Percentiles rank a stretch among this genome's conserved stretches.
These are phyloP conservation scores for Phanerochaete sordida DNA, from an alignment of 768 basidiomycete genomes.

Conservation along the genomic window DNA sequence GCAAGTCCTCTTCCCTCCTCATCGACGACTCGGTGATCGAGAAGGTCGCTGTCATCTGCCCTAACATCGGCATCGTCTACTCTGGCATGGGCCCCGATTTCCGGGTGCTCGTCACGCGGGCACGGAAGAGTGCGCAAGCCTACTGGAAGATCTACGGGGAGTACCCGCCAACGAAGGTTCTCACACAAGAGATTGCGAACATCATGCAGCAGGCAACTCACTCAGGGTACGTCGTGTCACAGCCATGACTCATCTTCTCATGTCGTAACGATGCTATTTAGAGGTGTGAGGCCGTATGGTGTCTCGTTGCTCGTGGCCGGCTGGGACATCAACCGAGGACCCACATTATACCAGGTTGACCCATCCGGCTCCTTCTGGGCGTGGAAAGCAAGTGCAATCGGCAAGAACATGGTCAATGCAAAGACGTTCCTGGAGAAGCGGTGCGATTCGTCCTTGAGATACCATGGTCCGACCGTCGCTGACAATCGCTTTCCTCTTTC, in stretches of 20 bases:
- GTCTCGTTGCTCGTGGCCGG: slow-evolving; percentile 96
- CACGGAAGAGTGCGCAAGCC: slow-evolving; percentile 95
- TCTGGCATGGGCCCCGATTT: slow-evolving; percentile 99
- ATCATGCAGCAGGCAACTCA: slow-evolving; percentile 99
- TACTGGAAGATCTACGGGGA: slow-evolving; percentile 99
- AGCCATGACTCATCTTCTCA: not conserved
- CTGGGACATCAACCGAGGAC: slow-evolving; percentile 93
- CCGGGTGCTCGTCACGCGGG: slow-evolving; percentile 88
- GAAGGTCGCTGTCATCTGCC: slow-evolving; percentile 95
- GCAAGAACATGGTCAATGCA: slow-evolving; percentile 99
- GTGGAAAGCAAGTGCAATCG: slow-evolving; percentile 99
- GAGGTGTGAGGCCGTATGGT: slow-evolving; percentile 98
- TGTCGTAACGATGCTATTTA: slow-evolving; percentile 36
- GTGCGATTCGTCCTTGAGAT: slow-evolving; percentile 40
- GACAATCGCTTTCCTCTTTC: slow-evolving; percentile 4
- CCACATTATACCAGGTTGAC: slow-evolving; percentile 97
- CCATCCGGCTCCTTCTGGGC: slow-evolving; percentile 99
- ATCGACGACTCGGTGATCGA: slow-evolving; percentile 98
- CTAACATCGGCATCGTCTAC: slow-evolving; percentile 99
- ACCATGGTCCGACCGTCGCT: not conserved
- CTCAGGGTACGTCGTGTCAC: slow-evolving; percentile 68
- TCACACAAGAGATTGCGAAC: slow-evolving; percentile 96
- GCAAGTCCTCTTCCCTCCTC: slow-evolving; percentile 96
- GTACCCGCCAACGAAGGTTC: slow-evolving; percentile 93
- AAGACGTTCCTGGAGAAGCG: slow-evolving; percentile 99